phyloP scores from a whole-genome alignment of 1,139 yeast species.

The Magnusiomyces clavatus region DNA sequence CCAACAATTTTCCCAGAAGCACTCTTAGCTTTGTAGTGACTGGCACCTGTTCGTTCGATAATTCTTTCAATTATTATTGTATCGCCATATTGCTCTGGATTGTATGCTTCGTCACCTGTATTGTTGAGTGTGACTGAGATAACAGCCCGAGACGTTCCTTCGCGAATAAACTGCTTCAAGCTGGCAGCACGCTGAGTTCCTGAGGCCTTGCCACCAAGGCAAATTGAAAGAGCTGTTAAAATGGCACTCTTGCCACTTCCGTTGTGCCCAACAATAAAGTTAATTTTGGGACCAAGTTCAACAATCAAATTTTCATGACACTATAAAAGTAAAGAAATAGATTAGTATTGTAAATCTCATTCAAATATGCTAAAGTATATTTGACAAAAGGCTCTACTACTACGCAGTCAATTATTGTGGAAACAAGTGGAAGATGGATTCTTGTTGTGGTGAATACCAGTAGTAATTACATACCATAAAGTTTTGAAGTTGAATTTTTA shows the following conservation, averaged over 20 bases:
- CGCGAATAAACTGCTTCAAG: constrained; percentile 63
- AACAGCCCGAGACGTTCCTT: constrained; percentile 61
- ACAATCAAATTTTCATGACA: constrained; percentile 74
- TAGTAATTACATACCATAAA: constrained; percentile 20
- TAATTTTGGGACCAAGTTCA: constrained; percentile 73
- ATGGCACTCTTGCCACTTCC: constrained; percentile 83
- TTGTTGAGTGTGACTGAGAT: constrained; percentile 54
- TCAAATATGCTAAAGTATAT: not conserved
- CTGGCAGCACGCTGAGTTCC: constrained; percentile 80
- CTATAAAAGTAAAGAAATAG: constrained; percentile 28
- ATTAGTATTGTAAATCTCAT: not conserved
- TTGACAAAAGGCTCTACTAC: not conserved
- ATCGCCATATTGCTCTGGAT: constrained; percentile 58
- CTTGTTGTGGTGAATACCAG: not conserved
- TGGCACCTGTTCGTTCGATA: constrained; percentile 30
- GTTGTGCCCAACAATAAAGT: constrained; percentile 87
- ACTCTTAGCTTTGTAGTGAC: constrained; percentile 48
- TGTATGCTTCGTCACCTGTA: constrained; percentile 53
- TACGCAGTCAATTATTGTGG: too few relatives aligned
- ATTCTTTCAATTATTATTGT: constrained; percentile 61
- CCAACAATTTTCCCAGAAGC: constrained; percentile 47
- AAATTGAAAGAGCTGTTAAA: constrained; percentile 81
- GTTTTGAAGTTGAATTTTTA: constrained; percentile 24
- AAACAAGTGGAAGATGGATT: too few relatives aligned
- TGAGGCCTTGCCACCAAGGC: constrained; percentile 88